These are phyloP conservation scores for Silene noctiflora DNA, from an alignment of 179 eudicot genomes.

Conservation along the genomic window DNA sequence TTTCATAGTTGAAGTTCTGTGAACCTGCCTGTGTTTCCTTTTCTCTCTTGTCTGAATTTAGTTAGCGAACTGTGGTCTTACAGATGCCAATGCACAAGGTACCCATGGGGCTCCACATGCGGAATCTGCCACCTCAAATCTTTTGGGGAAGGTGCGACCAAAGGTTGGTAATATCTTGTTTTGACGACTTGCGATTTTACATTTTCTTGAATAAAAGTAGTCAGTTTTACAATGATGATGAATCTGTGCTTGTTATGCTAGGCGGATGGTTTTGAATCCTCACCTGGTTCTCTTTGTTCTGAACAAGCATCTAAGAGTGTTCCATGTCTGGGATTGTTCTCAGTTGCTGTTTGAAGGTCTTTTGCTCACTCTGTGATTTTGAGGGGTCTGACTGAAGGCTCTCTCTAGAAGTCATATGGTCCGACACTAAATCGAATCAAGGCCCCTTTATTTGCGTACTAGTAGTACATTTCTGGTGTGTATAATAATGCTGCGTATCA, in stretches of 20 bases:
- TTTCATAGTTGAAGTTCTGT: neutral
- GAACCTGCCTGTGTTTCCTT: neutral
- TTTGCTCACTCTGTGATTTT: neutral
- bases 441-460: neutral
- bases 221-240: neutral
- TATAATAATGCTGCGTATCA: neutral
- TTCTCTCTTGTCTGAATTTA: neutral
- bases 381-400: neutral
- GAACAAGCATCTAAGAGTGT: neutral
- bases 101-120: neutral
- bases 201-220: neutral
- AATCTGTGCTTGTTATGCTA: neutral
- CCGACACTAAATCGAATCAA: neutral
- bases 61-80: no score
- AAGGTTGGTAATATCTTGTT: neutral
- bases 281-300: neutral
- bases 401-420: neutral
- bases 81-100: neutral
- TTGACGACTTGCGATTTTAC: neutral
- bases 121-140: neutral
- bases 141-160: neutral
- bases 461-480: neutral
- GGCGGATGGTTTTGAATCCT: neutral
- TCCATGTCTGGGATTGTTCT: neutral
- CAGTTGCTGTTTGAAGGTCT: neutral